Base-by-base conservation (phyloP, 306 rosid genomes). In the Amphicarpaea edgeworthii region DNA sequence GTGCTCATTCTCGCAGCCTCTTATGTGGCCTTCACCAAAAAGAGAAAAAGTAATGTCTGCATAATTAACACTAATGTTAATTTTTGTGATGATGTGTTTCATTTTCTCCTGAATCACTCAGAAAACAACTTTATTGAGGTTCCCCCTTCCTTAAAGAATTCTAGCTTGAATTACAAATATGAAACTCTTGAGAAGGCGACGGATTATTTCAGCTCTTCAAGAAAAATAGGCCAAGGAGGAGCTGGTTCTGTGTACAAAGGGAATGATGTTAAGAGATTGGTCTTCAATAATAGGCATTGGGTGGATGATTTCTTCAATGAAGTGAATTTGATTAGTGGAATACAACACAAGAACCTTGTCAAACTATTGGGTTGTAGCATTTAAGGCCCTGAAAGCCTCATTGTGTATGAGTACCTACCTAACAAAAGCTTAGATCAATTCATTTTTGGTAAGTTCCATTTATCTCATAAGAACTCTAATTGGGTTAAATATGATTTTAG, bases 211-310 rank as follows among this genome's bases (percentile, higher is more conserved):
- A 4, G 70, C 50, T 10, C 70, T 40, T 12, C 50, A 38, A 64
- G 70, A 64, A 64, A 64, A 64, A 9, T 64, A 38, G 70, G 70
- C 32, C 70, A 64, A 64, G 70, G 70, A 64, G 70, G 70, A 64
- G 16, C 70, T 17, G 70, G 70, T 40, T 64, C 70, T 40, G 70
- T 64, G 1, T 64, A 17, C 70, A 64, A 6, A 37, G 70, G 70
- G 32, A 19, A 64, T 38, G 70, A 64, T 19, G 32, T 64, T 5
- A 64, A 64, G 70, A 64, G 70, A 64, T 40, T 64, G 49, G 32
- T 64, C 50, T 64, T 64, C 32, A 64, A 64, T 19, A 64, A 40
- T 19, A 64, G 70, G 17, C 50, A 64, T 1, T 64, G 50, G 70
- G 70, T 38, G 49, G 70, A 64, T 38, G 70, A 64, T 10, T 64